Base-by-base conservation (phyloP, 371 early-diverging fungal species). In the Coemansia sp. region DNA sequence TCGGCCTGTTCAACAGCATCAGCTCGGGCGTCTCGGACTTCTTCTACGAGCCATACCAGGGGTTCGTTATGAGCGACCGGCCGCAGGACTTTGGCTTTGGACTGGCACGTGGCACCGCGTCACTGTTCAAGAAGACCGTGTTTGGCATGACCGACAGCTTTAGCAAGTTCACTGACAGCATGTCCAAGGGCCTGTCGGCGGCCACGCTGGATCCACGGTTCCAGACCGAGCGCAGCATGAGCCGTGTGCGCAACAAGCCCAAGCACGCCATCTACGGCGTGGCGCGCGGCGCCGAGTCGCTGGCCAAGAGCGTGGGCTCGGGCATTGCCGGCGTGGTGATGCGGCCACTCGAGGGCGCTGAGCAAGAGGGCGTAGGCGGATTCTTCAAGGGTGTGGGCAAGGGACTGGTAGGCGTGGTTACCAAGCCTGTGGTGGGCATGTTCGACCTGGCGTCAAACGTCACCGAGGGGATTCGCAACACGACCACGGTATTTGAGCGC, bases 41-140 rank as follows among this genome's bases (percentile, higher is more conserved):
- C 52, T 99, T 98, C 78, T 98, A 98, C 79, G 98, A 99, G 66
- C 98, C 99, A 0, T 90, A 92, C 82, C 93, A 95, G 81, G 99
- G 99, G 1, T 88, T 98, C 55, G 89, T 95, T 43, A 92, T 93
- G 86, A 95, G 95, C 57, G 93, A 92, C 53, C 82, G 93, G 11
- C 98, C 99, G 0, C 93, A 96, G 71, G 98, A 96, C 68, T 83
- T 98, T 63, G 97, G 96, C 9, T 84, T 94, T 68, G 97, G 97
- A 2, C 74, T 99, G 16, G 98, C 94, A 0, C 89, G 93, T 66
- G 99, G 99, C 7, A 88, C 94, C 1, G 86, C 91, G 5, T 92
- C 93, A 2, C 83, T 99, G 65, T 80, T 98, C 53, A 89, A 90
- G 56, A 98, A 98, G 81, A 95, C 96, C 10, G 96, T 98, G 13